Base-by-base conservation (phyloP, 495 filamentous ascomycete species). In the Podospora fimiseda region DNA sequence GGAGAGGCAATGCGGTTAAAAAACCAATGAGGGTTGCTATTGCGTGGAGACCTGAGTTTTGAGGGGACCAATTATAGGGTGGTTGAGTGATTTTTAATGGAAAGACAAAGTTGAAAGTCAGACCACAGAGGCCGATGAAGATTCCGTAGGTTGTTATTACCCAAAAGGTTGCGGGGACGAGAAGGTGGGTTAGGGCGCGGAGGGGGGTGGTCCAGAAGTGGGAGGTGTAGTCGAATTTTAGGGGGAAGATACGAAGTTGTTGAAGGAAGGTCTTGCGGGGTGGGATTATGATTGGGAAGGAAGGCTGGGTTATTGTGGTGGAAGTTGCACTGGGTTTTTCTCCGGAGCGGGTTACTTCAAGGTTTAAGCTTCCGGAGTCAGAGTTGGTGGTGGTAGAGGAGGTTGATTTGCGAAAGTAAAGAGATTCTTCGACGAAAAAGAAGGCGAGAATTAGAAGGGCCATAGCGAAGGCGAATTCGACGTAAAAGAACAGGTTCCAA, bases 51-150 rank as follows among this genome's bases (percentile, higher is more conserved):
- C 82, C 81, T 2, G 75, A 77, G 24, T 73, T 77, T 49, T 83
- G 53, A 59, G 64, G 24, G 21, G 79, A 11, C 67, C 67, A 70
- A 49, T 64, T 68, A 27, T 70, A 70, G 0, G 67, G 67, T 11
- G 65, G 61, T 19, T 77, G 69, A 37, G 80, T 78, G 55, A 86
- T 80, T 47, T 84, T 79, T 50, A 86, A 80, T 0, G 82, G 82
- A 64, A 84, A 86, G 13, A 74, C 67, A 49, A 82, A 70, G 54
- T 59, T 64, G 46, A 70, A 64, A 38, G 61, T 60, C 18, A 70
- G 51, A 7, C 59, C 67, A 49, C 65, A 61, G 11, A 70, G 58
- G 15, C 67, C 67, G 43, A 70, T 68, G 30, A 60, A 63, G 24
- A 63, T 65, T 33, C 67, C 67, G 58, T 66, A 70, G 16, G 73